These are phyloP conservation scores for Macrophomina tecta DNA, from an alignment of 2,329 filamentous ascomycete species.

Conservation along the genomic window DNA sequence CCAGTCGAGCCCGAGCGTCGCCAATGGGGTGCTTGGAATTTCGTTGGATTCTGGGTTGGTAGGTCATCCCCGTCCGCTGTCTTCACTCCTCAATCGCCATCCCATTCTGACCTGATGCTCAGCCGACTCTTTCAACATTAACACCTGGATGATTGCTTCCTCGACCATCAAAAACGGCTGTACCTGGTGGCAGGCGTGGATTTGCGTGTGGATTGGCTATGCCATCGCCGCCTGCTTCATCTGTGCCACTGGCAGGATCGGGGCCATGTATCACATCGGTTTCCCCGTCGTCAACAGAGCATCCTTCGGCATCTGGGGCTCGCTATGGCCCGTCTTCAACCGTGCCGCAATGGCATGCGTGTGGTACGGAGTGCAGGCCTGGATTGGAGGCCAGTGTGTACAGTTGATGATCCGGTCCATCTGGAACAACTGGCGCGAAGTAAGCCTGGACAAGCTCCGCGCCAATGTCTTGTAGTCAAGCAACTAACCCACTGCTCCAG, in stretches of 20 bases:
- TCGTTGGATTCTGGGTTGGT: constrained; percentile 83
- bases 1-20: constrained; percentile 78
- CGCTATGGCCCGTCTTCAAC: constrained; percentile 87
- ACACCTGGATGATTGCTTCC: constrained; percentile 93
- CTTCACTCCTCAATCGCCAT: background rate
- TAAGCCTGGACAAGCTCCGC: constrained; percentile 25
- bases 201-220: constrained; percentile 87
- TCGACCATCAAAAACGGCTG: constrained; percentile 79
- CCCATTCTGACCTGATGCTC: constrained; percentile 31
- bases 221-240: constrained; percentile 77
- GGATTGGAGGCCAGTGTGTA: constrained; percentile 82
- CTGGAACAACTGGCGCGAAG: constrained; percentile 70
- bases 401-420: constrained; percentile 88
- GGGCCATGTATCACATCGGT: constrained; percentile 85
- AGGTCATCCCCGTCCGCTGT: constrained; percentile 28
- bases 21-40: constrained; percentile 87
- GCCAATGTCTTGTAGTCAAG: background rate
- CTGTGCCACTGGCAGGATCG: constrained; percentile 79
- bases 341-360: constrained; percentile 86
- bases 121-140: constrained; percentile 58
- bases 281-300: constrained; percentile 82
- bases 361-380: constrained; percentile 86
- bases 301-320: constrained; percentile 88
- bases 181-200: constrained; percentile 84
- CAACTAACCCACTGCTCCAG: constrained; percentile 34